These are phyloP conservation scores for Heimioporus sp. DNA, from an alignment of 768 basidiomycete genomes.

Conservation along the genomic window DNA sequence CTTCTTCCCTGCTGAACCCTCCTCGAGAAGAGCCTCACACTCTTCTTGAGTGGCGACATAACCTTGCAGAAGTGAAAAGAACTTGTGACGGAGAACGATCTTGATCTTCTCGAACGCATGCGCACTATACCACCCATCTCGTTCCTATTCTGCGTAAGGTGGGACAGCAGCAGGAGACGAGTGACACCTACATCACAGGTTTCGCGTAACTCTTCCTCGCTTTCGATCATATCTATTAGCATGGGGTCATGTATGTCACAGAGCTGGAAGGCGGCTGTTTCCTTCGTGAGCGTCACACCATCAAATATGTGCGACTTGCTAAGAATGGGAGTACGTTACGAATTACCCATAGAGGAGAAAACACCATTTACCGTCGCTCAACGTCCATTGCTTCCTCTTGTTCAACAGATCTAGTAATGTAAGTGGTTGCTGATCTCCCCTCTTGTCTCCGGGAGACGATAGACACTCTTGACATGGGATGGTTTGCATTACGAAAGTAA, in stretches of 20 bases:
- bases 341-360: neutral
- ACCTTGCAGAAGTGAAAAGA: constrained; percentile 73
- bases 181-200: constrained; percentile 63
- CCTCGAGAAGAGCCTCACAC: constrained; percentile 60
- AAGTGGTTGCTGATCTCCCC: constrained; percentile 33
- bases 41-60: constrained; percentile 71
- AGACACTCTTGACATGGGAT: constrained; percentile 74
- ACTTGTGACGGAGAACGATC: constrained; percentile 80
- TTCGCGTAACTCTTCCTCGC: constrained; percentile 65
- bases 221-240: constrained; percentile 77
- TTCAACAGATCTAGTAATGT: constrained; percentile 30
- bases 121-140: constrained; percentile 86
- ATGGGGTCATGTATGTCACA: constrained; percentile 90
- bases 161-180: neutral
- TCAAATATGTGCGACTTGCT: constrained; percentile 87
- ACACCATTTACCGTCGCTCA: constrained; percentile 29
- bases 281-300: constrained; percentile 72
- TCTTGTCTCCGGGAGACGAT: constrained; percentile 63
- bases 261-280: constrained; percentile 92
- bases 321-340: neutral
- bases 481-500: constrained; percentile 86
- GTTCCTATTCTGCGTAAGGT: constrained; percentile 47
- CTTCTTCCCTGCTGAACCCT: constrained; percentile 26
- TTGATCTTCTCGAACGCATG: constrained; percentile 83
- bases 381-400: constrained; percentile 32